phyloP scores from a whole-genome alignment of 306 rosid species.

The Castanopsis chinensis region DNA sequence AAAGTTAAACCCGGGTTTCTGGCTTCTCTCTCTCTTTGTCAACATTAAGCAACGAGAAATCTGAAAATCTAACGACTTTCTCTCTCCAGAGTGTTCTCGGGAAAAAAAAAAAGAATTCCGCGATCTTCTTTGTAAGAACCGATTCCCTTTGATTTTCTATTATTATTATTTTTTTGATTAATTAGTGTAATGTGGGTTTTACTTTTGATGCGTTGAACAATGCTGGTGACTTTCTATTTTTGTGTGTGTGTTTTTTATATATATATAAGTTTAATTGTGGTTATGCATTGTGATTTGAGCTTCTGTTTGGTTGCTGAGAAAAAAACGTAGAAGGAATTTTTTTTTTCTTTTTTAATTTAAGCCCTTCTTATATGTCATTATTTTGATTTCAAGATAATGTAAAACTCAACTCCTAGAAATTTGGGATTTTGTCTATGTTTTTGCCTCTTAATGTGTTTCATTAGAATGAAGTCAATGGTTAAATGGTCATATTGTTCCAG shows the following conservation, averaged over 20 bases:
- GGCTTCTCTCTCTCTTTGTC: slow-evolving; percentile 36
- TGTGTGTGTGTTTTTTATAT: too few species aligned
- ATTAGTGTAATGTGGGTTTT: not conserved
- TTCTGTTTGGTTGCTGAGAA: slow-evolving; percentile 20
- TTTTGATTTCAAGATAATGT: not conserved
- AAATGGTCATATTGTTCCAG: not conserved
- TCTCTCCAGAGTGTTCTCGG: slow-evolving; percentile 12
- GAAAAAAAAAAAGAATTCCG: not conserved
- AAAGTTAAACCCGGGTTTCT: slow-evolving; percentile 51
- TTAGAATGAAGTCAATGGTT: not conserved
- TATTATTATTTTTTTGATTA: not conserved
- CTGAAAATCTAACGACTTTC: not conserved
- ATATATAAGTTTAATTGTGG: not conserved
- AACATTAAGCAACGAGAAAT: not conserved
- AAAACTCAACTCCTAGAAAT: not conserved
- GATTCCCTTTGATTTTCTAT: not conserved
- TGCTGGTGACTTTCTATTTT: slow-evolving; percentile 1
- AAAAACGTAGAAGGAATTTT: not conserved
- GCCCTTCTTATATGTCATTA: not conserved
- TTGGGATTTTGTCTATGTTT: not conserved
- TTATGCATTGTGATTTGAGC: not conserved
- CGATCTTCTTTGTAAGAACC: slow-evolving; percentile 36
- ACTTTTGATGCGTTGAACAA: not conserved
- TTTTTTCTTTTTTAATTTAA: too few species aligned
- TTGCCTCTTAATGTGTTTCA: not conserved